Evolutionary conservation across 805 yeast genomes (phyloP).

Genomic region (Nakazawaea pomicola): DNA sequence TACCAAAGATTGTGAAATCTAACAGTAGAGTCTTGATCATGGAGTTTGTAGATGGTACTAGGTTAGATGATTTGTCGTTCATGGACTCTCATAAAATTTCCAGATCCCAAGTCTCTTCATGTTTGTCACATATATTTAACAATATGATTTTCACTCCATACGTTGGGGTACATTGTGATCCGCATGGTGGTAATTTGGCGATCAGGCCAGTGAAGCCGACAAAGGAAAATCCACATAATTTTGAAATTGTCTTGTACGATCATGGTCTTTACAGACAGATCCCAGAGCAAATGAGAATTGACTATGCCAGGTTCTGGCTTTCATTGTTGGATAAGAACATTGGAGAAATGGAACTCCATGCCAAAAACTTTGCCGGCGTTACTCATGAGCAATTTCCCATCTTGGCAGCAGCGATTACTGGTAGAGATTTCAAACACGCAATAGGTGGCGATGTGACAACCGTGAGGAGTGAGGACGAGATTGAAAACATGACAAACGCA

Average conservation of each 20-base stretch:
- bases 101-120: constrained; percentile 72
- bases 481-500: constrained; percentile 58
- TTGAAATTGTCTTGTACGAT: constrained; percentile 88
- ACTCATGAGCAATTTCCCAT: constrained; percentile 73
- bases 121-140: constrained; percentile 87
- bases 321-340: constrained; percentile 72
- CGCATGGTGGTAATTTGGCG: constrained; percentile 96
- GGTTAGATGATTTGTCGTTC: constrained; percentile 73
- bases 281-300: constrained; percentile 67
- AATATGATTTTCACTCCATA: constrained; percentile 93
- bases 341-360: constrained; percentile 64
- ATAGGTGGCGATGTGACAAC: constrained; percentile 55
- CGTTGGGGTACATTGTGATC: constrained; percentile 94
- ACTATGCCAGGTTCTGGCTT: constrained; percentile 90
- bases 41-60: constrained; percentile 81
- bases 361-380: constrained; percentile 74
- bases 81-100: constrained; percentile 61
- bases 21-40: constrained; percentile 70
- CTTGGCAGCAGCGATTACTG: constrained; percentile 92
- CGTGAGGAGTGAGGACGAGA: constrained; percentile 56
- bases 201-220: constrained; percentile 44
- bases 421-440: constrained; percentile 80
- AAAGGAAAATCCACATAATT: constrained; percentile 51
- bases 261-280: constrained; percentile 92
- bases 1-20: constrained; percentile 71